phyloP scores from a whole-genome alignment of 108 stramenopile species.

The Ochromonas danica region DNA sequence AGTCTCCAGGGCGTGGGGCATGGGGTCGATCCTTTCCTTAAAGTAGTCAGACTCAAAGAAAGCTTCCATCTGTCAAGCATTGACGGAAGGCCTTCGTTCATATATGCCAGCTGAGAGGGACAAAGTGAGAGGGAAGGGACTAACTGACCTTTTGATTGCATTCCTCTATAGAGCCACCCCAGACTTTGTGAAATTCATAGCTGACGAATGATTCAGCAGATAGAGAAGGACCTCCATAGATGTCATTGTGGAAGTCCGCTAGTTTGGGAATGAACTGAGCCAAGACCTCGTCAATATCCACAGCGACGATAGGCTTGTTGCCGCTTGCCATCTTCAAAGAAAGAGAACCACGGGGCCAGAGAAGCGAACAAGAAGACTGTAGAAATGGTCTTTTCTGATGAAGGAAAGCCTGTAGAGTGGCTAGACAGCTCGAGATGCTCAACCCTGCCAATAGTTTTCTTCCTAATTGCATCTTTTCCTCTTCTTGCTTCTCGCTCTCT shows the following conservation, averaged over 20 bases:
- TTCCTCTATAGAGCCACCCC: conserved; percentile 31
- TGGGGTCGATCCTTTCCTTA: conserved; percentile 31
- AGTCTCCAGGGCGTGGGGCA: conserved; percentile 44
- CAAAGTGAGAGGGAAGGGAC: too few relatives aligned
- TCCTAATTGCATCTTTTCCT: too few relatives aligned
- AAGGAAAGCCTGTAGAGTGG: too few relatives aligned
- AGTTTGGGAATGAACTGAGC: conserved; percentile 50
- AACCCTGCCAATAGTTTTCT: too few relatives aligned
- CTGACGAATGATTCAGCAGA: conserved; percentile 42
- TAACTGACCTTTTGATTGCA: conserved; percentile 2
- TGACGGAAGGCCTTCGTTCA: too few relatives aligned
- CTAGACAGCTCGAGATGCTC: too few relatives aligned
- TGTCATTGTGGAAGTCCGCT: conserved; percentile 56
- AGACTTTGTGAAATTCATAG: conserved; percentile 57
- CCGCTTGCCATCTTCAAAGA: too few relatives aligned
- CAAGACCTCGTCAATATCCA: conserved; percentile 59
- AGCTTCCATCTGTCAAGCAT: conserved; percentile 35
- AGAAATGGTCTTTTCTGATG: too few relatives aligned
- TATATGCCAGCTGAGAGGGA: too few relatives aligned
- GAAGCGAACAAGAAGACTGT: too few relatives aligned
- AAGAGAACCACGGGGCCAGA: too few relatives aligned
- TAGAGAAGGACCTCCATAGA: conserved; percentile 39
- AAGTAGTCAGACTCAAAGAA: conserved; percentile 55
- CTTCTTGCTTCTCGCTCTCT: too few relatives aligned
- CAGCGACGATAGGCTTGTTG: conserved; percentile 53